A percentile compares a stretch with the other conserved stretches of the same genome.
phyloP scores from a whole-genome alignment of 106 monocot species.

The Phalaenopsis aphrodite region DNA sequence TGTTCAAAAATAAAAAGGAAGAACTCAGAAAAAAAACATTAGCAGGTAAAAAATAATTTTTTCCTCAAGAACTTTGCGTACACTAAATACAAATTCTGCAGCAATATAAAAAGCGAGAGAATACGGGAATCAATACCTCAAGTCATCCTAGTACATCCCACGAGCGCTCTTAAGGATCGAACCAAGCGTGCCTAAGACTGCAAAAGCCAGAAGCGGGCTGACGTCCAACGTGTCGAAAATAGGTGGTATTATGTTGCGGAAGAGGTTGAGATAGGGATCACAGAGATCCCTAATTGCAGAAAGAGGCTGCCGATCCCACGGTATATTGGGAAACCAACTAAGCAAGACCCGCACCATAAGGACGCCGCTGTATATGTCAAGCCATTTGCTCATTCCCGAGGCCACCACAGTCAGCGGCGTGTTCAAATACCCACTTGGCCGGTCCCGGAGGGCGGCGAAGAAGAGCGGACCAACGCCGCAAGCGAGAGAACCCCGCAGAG shows the following conservation, averaged over 20 bases:
- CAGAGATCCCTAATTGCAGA: constrained; percentile 79
- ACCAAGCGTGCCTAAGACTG: constrained; percentile 59
- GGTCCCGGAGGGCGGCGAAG: constrained; percentile 41
- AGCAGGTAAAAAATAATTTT: neutral
- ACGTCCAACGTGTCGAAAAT: constrained; percentile 72
- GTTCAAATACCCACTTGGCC: constrained; percentile 53
- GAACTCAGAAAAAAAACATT: neutral
- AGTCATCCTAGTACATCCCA: constrained; percentile 13
- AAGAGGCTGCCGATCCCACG: constrained; percentile 80
- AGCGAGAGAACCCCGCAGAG: neutral
- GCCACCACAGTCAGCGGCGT: constrained; percentile 73
- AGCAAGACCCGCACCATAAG: constrained; percentile 70
- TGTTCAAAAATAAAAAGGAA: neutral
- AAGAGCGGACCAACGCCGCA: constrained; percentile 32
- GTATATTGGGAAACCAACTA: constrained; percentile 89
- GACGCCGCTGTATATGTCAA: constrained; percentile 72
- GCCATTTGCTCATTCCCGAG: constrained; percentile 65
- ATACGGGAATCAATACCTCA: neutral
- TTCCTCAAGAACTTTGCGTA: neutral
- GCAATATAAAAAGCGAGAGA: neutral
- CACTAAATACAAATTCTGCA: neutral
- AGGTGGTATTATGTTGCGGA: constrained; percentile 73
- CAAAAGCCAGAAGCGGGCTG: constrained; percentile 77
- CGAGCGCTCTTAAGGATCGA: constrained; percentile 63
- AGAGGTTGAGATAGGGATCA: constrained; percentile 75